Evolutionary conservation across 2,329 filamentous ascomycete species (phyloP).

Genomic region (Fusarium nisikadoi): DNA sequence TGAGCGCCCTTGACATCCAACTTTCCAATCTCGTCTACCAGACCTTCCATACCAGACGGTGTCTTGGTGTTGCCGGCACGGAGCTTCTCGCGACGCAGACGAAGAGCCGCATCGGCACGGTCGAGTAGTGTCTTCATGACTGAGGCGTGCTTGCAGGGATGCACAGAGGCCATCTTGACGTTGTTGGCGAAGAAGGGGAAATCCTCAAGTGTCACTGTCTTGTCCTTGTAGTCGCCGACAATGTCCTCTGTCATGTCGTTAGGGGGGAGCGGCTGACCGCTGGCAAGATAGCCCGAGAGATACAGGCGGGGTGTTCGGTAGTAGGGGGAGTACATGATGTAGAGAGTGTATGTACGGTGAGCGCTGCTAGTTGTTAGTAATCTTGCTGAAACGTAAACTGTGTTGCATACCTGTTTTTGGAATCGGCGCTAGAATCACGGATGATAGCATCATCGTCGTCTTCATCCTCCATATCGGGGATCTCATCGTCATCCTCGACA

Average conservation of each 20-base stretch:
- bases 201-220: constrained; percentile 97
- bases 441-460: constrained; percentile 98
- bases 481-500: constrained; percentile 81
- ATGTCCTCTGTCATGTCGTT: constrained; percentile 96
- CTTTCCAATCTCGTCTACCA: constrained; percentile 83
- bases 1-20: constrained; percentile 67
- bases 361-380: constrained; percentile 63
- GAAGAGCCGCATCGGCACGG: constrained; percentile 91
- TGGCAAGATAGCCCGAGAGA: constrained; percentile 86
- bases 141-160: constrained; percentile 95
- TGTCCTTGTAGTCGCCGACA: constrained; percentile 96
- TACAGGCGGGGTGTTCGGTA: constrained; percentile 97
- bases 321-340: constrained; percentile 97
- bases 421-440: constrained; percentile 69
- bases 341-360: constrained; percentile 93
- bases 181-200: constrained; percentile 93
- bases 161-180: constrained; percentile 95
- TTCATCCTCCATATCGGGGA: constrained; percentile 98
- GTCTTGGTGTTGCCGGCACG: constrained; percentile 54
- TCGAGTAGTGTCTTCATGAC: constrained; percentile 99
- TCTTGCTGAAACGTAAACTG: background rate
- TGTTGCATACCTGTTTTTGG: constrained; percentile 56
- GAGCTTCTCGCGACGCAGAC: constrained; percentile 86
- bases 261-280: constrained; percentile 83
- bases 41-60: constrained; percentile 76